phyloP scores from a whole-genome alignment of 768 basidiomycete species.

The Hygrocybe punicea region DNA sequence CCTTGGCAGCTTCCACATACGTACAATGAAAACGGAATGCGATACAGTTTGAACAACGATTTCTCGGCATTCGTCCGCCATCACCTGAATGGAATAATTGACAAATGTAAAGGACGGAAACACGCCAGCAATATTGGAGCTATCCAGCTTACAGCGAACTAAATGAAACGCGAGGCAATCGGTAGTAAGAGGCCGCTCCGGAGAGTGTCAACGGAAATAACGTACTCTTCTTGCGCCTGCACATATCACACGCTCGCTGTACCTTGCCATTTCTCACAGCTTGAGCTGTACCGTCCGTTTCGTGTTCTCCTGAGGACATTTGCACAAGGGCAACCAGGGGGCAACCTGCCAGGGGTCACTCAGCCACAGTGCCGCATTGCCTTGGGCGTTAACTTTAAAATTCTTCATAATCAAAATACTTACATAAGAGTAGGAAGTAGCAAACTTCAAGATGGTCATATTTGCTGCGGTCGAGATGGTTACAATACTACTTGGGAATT shows the following conservation, averaged over 20 bases:
- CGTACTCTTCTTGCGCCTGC: slow-evolving; percentile 69
- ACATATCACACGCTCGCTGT: slow-evolving; percentile 69
- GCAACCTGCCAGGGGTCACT: too few relatives aligned
- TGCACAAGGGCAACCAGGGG: too few relatives aligned
- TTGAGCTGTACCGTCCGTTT: background rate
- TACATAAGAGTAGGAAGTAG: too few relatives aligned
- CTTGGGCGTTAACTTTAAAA: too few relatives aligned
- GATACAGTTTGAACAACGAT: slow-evolving; percentile 61
- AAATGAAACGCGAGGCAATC: too few relatives aligned
- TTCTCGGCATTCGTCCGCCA: slow-evolving; percentile 62
- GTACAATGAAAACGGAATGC: slow-evolving; percentile 60
- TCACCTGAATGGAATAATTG: too few relatives aligned
- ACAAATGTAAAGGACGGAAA: too few relatives aligned
- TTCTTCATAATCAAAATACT: too few relatives aligned
- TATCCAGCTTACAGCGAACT: slow-evolving; percentile 47
- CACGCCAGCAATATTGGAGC: too few relatives aligned
- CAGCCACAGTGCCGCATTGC: too few relatives aligned
- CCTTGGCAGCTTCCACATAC: slow-evolving; percentile 67
- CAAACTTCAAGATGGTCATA: too few relatives aligned
- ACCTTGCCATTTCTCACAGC: slow-evolving; percentile 45
- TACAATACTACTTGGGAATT: slow-evolving; percentile 1
- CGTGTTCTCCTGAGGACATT: slow-evolving; percentile 14
- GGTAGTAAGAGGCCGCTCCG: background rate
- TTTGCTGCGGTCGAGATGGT: too few relatives aligned
- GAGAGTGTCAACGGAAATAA: slow-evolving; percentile 5